Evolutionary conservation across 805 yeast species (phyloP).

Genomic region (Torulaspora maleeae): DNA sequence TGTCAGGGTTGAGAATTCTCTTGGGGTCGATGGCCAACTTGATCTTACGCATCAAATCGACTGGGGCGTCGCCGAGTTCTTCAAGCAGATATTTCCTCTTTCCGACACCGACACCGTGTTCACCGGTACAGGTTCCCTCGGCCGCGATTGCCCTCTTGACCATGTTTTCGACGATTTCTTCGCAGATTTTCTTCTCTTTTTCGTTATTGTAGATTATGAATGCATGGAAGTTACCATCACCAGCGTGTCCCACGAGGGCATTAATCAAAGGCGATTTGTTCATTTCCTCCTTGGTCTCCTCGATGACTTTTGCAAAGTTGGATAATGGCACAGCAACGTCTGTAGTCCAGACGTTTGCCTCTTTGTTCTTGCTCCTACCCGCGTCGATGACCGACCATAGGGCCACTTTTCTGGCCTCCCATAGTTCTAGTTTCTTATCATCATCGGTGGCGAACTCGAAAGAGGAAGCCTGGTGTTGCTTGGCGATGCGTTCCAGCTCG

Average conservation of each 20-base stretch:
- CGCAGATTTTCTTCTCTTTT: constrained; percentile 44
- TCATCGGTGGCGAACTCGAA: constrained; percentile 60
- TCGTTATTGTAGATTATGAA: constrained; percentile 55
- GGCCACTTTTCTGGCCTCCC: constrained; percentile 72
- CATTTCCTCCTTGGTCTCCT: constrained; percentile 56
- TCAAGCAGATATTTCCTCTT: constrained; percentile 55
- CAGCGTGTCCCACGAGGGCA: constrained; percentile 74
- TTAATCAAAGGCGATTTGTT: constrained; percentile 48
- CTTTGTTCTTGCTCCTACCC: constrained; percentile 47
- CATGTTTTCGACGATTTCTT: constrained; percentile 53
- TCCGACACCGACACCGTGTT: constrained; percentile 82
- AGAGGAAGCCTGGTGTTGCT: constrained; percentile 49
- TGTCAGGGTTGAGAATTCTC: constrained; percentile 72
- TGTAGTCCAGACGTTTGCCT: constrained; percentile 62
- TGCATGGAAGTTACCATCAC: constrained; percentile 79
- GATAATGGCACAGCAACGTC: constrained; percentile 84
- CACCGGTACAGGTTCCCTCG: constrained; percentile 85
- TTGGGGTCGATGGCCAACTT: constrained; percentile 73
- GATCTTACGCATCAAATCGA: constrained; percentile 66
- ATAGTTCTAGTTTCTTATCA: constrained; percentile 61
- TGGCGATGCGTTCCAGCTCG: constrained; percentile 48
- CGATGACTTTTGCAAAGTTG: constrained; percentile 55
- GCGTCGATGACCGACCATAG: constrained; percentile 64
- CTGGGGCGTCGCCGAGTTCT: constrained; percentile 65
- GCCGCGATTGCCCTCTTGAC: constrained; percentile 58